Evolutionary conservation across 495 filamentous ascomycete genomes (phyloP), one percentile per base, ranked within the genome.

Genomic region (Sordaria brevicollis): DNA sequence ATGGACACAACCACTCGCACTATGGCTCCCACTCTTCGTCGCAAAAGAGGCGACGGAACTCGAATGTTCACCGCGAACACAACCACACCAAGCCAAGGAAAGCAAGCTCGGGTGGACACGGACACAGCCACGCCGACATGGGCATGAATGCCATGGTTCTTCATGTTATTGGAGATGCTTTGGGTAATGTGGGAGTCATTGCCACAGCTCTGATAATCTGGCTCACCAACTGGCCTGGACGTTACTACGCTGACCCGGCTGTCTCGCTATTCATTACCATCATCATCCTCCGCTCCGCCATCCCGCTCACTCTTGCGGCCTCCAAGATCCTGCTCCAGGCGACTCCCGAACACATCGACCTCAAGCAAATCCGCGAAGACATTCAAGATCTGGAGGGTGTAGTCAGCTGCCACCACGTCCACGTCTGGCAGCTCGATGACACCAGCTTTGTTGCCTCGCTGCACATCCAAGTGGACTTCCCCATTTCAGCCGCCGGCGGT

Each of bases 71-170:
- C 74, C 74, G 80, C 21, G 77, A 82, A 19, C 95, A 99, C 80
- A 91, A 93, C 72, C 95, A 99, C 78, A 89, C 86, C 68, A 88
- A 93, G 67, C 91, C 93, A 0, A 90, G 89, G 73, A 85, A 89
- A 3, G 79, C 84, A 43, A 82, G 80, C 29, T 86, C 89, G 71
- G 85, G 86, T 49, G 85, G 88, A 11, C 86, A 90, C 72, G 86
- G 88, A 33, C 92, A 96, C 79, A 89, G 82, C 19, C 94, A 97
- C 76, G 86, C 81, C 36, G 95, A 98, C 74, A 91, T 98, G 78
- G 97, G 97, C 81, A 98, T 99, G 95, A 92, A 93, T 34, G 95
- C 94, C 73, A 94, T 99, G 80, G 90, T 99, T 79, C 87, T 99
- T 7, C 95, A 99, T 75, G 95, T 99, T 37, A 86, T 97, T 80